Percentiles rank a stretch among this genome's conserved stretches.
phyloP scores from a whole-genome alignment of 345 rosid genomes.

The Eucalyptus leucophloia region DNA sequence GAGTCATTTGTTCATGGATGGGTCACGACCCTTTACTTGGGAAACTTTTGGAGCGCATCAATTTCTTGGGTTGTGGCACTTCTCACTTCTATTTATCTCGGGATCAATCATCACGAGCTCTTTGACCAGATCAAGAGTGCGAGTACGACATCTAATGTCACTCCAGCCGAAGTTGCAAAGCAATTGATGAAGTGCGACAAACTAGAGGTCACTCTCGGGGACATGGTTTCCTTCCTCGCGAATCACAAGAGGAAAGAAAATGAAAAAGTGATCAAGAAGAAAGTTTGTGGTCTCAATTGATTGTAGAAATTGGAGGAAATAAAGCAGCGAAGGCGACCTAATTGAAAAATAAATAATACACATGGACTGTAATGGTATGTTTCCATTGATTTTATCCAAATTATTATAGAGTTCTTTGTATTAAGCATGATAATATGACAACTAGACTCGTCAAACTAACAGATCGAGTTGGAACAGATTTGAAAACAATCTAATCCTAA shows the following conservation, averaged over 20 bases:
- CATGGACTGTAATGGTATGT: accelerated
- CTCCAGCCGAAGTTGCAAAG: slow-evolving; percentile 32
- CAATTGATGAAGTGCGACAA: slow-evolving; percentile 22
- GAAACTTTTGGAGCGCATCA: too few species aligned
- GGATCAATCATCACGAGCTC: background rate
- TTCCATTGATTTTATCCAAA: background rate
- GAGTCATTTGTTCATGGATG: too few species aligned
- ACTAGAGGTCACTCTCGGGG: slow-evolving; percentile 8
- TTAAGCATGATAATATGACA: background rate
- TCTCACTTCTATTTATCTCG: slow-evolving; percentile 27
- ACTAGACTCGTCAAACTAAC: background rate
- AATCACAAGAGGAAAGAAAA: background rate
- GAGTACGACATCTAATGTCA: slow-evolving; percentile 5
- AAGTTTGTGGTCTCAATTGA: background rate
- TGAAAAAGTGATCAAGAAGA: background rate
- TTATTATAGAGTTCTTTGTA: background rate
- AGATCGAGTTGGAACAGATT: accelerated
- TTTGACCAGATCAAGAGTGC: slow-evolving; percentile 9
- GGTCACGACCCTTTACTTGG: too few species aligned
- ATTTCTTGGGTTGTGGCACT: background rate
- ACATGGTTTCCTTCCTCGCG: slow-evolving; percentile 14
- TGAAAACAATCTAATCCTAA: background rate
- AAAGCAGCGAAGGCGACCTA: background rate
- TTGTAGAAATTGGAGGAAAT: background rate
- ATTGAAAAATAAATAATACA: background rate